These are phyloP conservation scores for Lepidium didymum DNA, from an alignment of 345 rosid genomes.

Conservation along the genomic window DNA sequence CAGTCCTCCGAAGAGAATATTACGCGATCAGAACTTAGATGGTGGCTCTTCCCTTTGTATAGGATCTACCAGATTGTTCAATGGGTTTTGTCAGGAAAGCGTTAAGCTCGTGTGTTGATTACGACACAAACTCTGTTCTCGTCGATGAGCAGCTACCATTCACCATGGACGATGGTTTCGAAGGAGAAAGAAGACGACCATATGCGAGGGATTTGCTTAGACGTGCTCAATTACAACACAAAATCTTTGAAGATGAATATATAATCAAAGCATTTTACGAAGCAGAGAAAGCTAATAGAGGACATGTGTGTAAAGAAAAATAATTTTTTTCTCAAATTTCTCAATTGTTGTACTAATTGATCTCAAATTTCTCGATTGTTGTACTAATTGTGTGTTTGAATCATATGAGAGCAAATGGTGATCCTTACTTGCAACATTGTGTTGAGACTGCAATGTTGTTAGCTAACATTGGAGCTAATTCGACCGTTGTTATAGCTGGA, in stretches of 20 bases:
- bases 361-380: too few species aligned
- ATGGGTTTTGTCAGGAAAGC: constrained; percentile 71
- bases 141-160: constrained; percentile 48
- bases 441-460: too few species aligned
- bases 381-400: constrained; percentile 17
- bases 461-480: too few species aligned
- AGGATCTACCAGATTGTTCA: constrained; percentile 51
- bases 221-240: constrained; percentile 65
- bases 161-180: constrained; percentile 60
- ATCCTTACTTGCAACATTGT: constrained; percentile 87
- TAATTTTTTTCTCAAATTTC: neutral
- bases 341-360: neutral
- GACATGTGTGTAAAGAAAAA: constrained; percentile 56
- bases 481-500: too few species aligned
- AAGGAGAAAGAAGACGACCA: constrained; percentile 37
- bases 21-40: constrained; percentile 39
- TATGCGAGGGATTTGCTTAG: too few species aligned
- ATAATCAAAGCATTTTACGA: too few species aligned
- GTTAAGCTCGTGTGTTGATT: constrained; percentile 65
- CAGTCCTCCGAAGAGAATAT: constrained; percentile 62
- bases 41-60: constrained; percentile 33
- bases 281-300: constrained; percentile 93
- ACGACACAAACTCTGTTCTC: constrained; percentile 38
- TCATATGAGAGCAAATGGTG: constrained; percentile 93
- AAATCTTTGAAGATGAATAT: constrained; percentile 58